These are phyloP conservation scores for Dendrobium nobile DNA, from an alignment of 106 monocot genomes.

Conservation along the genomic window DNA sequence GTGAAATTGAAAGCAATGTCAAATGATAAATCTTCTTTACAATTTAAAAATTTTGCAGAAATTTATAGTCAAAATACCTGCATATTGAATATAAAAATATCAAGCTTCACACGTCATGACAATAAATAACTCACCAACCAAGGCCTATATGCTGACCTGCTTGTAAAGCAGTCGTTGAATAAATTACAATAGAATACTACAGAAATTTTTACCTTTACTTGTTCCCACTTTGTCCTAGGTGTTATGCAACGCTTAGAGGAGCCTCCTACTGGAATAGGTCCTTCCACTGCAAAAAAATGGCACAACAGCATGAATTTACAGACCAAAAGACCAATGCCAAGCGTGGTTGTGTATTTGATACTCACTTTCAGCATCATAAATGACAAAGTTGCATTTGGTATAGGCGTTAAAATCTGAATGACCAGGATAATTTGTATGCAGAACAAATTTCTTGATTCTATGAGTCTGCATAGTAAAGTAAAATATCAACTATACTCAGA, in stretches of 20 bases:
- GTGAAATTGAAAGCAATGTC: neutral
- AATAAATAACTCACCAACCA: neutral
- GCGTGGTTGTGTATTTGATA: neutral
- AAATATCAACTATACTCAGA: neutral
- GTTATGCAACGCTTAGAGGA: slow-evolving; percentile 54
- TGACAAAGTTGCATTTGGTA: slow-evolving; percentile 88
- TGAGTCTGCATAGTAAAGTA: slow-evolving; percentile 55
- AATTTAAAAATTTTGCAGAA: neutral
- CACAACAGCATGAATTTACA: neutral
- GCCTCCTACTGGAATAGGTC: slow-evolving; percentile 31
- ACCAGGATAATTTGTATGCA: slow-evolving; percentile 92
- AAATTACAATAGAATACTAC: neutral
- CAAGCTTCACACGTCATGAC: neutral
- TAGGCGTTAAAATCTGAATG: slow-evolving; percentile 96
- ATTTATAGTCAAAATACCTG: neutral
- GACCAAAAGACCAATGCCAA: slow-evolving; percentile 9
- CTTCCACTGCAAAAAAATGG: slow-evolving; percentile 47
- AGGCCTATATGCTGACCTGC: neutral
- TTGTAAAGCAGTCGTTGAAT: neutral
- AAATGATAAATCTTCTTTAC: neutral
- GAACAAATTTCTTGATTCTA: slow-evolving; percentile 96
- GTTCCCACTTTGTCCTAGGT: slow-evolving; percentile 88
- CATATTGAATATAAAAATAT: neutral
- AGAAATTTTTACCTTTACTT: slow-evolving; percentile 65
- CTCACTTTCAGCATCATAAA: slow-evolving; percentile 68